Conservation (phyloP, 805 yeast genomes). For the Pichia cephalocereana region DNA sequence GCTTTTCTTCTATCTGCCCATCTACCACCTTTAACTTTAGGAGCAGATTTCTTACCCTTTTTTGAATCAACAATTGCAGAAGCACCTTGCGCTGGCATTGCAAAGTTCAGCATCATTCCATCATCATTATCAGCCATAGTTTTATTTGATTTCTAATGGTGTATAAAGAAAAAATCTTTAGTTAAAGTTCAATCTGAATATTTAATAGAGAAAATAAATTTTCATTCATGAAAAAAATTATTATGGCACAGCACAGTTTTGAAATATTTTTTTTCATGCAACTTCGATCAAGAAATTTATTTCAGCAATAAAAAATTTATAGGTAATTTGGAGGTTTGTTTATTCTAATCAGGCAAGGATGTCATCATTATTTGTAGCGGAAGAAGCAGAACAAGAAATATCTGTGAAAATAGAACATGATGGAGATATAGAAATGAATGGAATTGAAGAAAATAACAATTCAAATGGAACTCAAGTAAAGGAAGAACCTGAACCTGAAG, state of each 20-base stretch:
- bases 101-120: slow-evolving; percentile 69
- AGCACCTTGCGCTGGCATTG: slow-evolving; percentile 21
- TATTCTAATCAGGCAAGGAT: not conserved
- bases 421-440: not conserved
- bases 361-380: slow-evolving; percentile 13
- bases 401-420: slow-evolving; percentile 3
- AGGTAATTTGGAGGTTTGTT: too few species aligned
- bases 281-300: too few species aligned
- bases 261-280: too few species aligned
- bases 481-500: not conserved
- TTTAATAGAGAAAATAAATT: too few species aligned
- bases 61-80: slow-evolving; percentile 13
- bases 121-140: slow-evolving; percentile 29
- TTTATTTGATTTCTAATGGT: not conserved
- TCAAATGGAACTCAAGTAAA: not conserved
- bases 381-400: not conserved
- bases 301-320: too few species aligned
- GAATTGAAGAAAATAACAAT: not conserved
- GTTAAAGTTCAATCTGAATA: not conserved
- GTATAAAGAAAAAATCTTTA: not conserved
- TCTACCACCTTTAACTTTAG: slow-evolving; percentile 55
- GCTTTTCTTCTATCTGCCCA: slow-evolving; percentile 76
- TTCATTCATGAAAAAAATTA: too few species aligned
- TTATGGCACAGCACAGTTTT: too few species aligned
- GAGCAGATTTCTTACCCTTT: slow-evolving; percentile 10